Percentiles rank a stretch among this genome's conserved stretches.
These are phyloP conservation scores for Trichosanthes cucumerina DNA, from an alignment of 306 rosid species.

Conservation along the genomic window DNA sequence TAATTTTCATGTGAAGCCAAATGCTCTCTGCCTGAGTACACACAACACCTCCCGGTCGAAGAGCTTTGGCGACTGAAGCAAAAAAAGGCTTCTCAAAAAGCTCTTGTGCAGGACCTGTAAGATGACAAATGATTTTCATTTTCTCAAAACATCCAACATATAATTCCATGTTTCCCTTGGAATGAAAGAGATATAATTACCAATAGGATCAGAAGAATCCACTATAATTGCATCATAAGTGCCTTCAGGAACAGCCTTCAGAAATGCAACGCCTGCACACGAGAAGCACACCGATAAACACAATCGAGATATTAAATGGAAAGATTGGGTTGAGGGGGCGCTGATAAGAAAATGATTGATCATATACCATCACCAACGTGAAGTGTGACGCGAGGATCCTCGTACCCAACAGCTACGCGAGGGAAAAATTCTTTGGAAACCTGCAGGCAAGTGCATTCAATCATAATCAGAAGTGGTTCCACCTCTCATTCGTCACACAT, in stretches of 20 bases:
- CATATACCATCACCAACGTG: conserved; percentile 76
- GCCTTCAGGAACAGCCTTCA: conserved; percentile 80
- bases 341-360: conserved; percentile 15
- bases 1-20: conserved; percentile 98
- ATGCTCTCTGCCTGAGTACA: conserved; percentile 98
- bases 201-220: conserved; percentile 96
- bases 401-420: conserved; percentile 61
- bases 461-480: background rate
- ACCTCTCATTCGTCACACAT: background rate
- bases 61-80: conserved; percentile 67
- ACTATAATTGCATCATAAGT: conserved; percentile 88
- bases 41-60: conserved; percentile 95
- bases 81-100: conserved; percentile 94
- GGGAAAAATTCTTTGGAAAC: conserved; percentile 86
- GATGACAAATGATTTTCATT: conserved; percentile 4
- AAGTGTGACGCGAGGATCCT: conserved; percentile 80
- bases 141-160: background rate
- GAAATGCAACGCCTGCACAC: conserved; percentile 78
- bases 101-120: conserved; percentile 93
- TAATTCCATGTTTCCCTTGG: background rate
- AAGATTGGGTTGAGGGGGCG: background rate
- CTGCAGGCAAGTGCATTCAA: conserved; percentile 22
- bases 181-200: conserved; percentile 20
- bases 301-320: background rate
- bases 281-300: conserved; percentile 16